Base-by-base conservation (phyloP, 2,329 filamentous ascomycete species). In the Fusarium sambucinum region DNA sequence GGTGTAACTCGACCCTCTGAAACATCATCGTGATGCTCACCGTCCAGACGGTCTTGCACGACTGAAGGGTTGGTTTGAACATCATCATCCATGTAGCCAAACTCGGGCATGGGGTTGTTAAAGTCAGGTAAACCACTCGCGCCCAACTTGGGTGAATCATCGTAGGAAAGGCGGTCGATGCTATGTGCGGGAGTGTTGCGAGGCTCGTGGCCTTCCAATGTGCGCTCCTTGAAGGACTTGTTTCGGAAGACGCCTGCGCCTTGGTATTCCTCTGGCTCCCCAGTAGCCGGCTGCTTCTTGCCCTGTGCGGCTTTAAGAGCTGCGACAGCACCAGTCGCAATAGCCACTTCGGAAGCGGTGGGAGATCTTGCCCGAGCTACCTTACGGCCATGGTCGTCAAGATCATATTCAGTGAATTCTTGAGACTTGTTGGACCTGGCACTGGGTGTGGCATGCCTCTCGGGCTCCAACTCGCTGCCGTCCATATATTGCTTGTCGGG, bases 11-110 rank as follows among this genome's bases (percentile, higher is more conserved):
- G 82, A 55, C 87, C 86, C 32, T 84, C 83, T 83, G 87, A 89
- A 55, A 84, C 81, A 50, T 85, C 83, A 33, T 70, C 66, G 9
- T 62, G 67, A 19, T 67, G 56, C 29, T 78, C 74, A 3, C 86
- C 88, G 51, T 88, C 89, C 50, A 91, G 86, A 1, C 90, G 90
- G 19, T 92, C 93, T 69, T 94, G 87, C 40, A 96, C 89, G 50
- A 94, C 85, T 0, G 94, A 97, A 4, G 93, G 93, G 75, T 96
- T 96, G 19, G 94, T 97, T 45, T 88, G 90, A 17, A 93, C 85
- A 64, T 96, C 93, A 37, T 88, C 86, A 13, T 86, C 83, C 3
- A 80, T 71, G 69, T 92, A 91, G 6, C 91, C 93, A 73, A 92
- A 89, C 74, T 94, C 93, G 1, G 91, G 92, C 82, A 94, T 87